phyloP scores from a whole-genome alignment of 2,329 filamentous ascomycete species.

The Fusarium nygamai region DNA sequence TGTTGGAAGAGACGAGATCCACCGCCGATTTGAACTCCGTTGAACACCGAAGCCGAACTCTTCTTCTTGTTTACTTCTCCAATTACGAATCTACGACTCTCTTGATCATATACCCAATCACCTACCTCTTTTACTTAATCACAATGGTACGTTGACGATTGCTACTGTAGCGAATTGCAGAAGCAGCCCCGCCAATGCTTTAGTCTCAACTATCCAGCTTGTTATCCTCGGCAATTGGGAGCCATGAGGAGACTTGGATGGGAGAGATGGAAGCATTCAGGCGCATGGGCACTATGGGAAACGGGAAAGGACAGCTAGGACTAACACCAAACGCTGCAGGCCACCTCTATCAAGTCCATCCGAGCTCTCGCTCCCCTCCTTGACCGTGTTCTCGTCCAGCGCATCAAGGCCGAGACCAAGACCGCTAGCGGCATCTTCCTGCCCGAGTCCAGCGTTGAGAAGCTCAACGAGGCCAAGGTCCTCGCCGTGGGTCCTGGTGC shows the following conservation, averaged over 20 bases:
- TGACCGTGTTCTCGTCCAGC: conserved; percentile 98
- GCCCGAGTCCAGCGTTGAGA: conserved; percentile 95
- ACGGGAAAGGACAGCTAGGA: neutral
- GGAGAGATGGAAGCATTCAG: neutral
- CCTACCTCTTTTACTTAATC: conserved; percentile 23
- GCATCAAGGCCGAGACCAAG: conserved; percentile 96
- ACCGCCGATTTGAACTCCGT: conserved; percentile 42
- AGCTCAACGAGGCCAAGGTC: conserved; percentile 97
- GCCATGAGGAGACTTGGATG: neutral
- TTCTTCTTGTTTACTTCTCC: conserved; percentile 18
- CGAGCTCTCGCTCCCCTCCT: conserved; percentile 94
- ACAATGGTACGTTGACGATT: conserved; percentile 45
- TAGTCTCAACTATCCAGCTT: conserved; percentile 12
- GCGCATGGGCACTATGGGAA: neutral
- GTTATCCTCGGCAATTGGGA: conserved; percentile 38
- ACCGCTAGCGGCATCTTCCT: conserved; percentile 98
- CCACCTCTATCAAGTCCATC: conserved; percentile 89
- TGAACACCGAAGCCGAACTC: conserved; percentile 35
- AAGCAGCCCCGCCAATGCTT: conserved; percentile 2
- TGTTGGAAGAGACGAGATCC: conserved; percentile 52
- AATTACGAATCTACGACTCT: conserved; percentile 36
- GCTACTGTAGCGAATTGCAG: neutral
- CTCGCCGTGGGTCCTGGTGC: conserved; percentile 92
- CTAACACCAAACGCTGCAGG: conserved; percentile 50
- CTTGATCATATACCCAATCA: conserved; percentile 7